phyloP scores from a whole-genome alignment of 2,329 filamentous ascomycete genomes.

The Pestalotiopsis sp. region DNA sequence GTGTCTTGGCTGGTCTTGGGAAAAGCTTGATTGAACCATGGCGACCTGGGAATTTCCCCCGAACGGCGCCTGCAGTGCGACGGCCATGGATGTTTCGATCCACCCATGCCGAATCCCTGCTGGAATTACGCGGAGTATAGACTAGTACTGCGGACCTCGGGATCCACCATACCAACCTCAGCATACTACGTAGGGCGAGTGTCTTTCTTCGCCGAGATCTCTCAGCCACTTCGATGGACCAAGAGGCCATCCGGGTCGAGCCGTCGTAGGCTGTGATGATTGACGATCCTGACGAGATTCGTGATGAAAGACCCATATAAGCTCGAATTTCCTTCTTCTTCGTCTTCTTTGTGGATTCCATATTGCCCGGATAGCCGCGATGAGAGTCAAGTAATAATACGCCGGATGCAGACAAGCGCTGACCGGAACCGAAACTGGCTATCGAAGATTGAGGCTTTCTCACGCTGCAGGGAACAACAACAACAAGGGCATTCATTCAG shows the following conservation, averaged over 20 bases:
- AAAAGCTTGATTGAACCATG: slow-evolving; percentile 4
- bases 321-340: not conserved
- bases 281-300: not conserved
- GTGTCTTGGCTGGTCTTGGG: slow-evolving; percentile 6
- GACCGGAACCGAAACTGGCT: not conserved
- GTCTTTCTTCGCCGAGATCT: not conserved
- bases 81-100: not conserved
- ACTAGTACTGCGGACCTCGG: not conserved
- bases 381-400: not conserved
- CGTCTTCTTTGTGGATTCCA: not conserved
- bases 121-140: not conserved
- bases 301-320: not conserved
- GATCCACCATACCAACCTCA: not conserved
- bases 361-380: not conserved
- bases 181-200: not conserved
- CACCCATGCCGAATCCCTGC: not conserved
- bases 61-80: not conserved
- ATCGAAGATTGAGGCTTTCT: not conserved
- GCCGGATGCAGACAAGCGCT: not conserved
- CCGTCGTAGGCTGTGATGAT: not conserved
- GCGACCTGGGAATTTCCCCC: not conserved
- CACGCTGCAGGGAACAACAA: not conserved
- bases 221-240: not conserved
- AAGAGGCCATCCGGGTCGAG: not conserved
- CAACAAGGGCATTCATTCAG: not conserved